Base-by-base conservation (phyloP, 2,329 filamentous ascomycete genomes). In the Talaromyces sp. region DNA sequence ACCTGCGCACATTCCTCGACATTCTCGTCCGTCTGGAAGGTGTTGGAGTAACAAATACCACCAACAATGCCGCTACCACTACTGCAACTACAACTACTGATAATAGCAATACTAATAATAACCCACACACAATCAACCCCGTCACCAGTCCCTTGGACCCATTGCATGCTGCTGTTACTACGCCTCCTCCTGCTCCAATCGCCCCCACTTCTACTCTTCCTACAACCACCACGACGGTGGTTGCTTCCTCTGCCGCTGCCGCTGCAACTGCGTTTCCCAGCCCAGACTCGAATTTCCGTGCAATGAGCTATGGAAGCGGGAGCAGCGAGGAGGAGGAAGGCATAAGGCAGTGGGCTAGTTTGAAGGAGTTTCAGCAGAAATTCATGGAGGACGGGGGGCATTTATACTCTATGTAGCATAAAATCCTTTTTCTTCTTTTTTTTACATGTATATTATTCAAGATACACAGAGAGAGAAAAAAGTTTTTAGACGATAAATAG, bases 311-410 rank as follows among this genome's bases (percentile, higher is more conserved):
- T 61, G 73, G 70, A 46, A 56, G 49, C 10, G 59, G 59, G 2
- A 74, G 51, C 67, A 81, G 64, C 85, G 87, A 43, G 13, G 90
- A 95, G 66, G 89, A 93, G 68, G 84, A 88, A 57, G 90, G 95
- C 73, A 74, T 95, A 65, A 81, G 85, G 21, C 82, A 86, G 61
- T 96, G 91, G 91, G 88, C 89, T 0, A 90, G 89, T 70, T 75
- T 96, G 64, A 82, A 89, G 61, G 89, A 93, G 57, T 89, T 90
- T 65, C 91, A 96, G 74, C 75, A 87, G 63, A 86, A 87, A 60
- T 90, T 92, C 70, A 84, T 86, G 9, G 83, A 86, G 58, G 82
- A 82, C 38, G 88, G 86, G 1, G 88, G 86, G 24, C 29, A 71
- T 31, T 54, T 73, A 27, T 69, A 68, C 27, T 68, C 73, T 43